Conservation (phyloP, 169 alveolate species). For the Cryptosporidium xiaoi region DNA sequence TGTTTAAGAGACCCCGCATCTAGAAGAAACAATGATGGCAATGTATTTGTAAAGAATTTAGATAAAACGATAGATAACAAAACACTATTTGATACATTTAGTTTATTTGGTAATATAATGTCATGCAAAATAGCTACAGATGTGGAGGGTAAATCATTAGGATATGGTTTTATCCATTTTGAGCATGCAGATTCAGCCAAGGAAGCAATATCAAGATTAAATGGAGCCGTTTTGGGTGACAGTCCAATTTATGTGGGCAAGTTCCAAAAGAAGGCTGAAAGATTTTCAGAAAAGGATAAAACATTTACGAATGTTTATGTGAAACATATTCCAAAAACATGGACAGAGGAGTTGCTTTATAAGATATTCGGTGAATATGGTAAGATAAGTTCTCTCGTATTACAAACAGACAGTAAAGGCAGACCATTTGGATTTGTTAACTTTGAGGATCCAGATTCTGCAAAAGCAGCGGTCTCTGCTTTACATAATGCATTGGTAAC, state of each 20-base stretch:
- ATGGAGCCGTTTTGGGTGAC: constrained; percentile 91
- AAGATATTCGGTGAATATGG: constrained; percentile 89
- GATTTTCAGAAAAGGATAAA: constrained; percentile 78
- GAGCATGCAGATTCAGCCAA: constrained; percentile 92
- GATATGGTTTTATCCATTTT: constrained; percentile 97
- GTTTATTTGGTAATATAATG: constrained; percentile 92
- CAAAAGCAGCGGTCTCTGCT: constrained; percentile 89
- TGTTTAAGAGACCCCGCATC: constrained; percentile 92
- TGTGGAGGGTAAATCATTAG: constrained; percentile 87
- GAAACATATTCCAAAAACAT: constrained; percentile 90
- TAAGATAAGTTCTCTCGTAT: constrained; percentile 87
- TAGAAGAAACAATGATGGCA: constrained; percentile 92
- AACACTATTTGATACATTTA: constrained; percentile 93
- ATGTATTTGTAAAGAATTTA: constrained; percentile 94
- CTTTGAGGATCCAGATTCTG: constrained; percentile 86
- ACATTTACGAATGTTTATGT: constrained; percentile 90
- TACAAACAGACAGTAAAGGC: constrained; percentile 87
- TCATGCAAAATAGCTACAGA: constrained; percentile 95
- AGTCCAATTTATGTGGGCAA: constrained; percentile 91
- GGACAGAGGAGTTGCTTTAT: constrained; percentile 85
- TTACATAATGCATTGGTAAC: constrained; percentile 86
- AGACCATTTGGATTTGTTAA: constrained; percentile 90
- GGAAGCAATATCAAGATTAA: constrained; percentile 91
- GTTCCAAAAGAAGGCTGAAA: constrained; percentile 86
- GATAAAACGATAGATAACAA: constrained; percentile 92